Base-by-base conservation (phyloP, 306 rosid species). In the Mimosa pudica region DNA sequence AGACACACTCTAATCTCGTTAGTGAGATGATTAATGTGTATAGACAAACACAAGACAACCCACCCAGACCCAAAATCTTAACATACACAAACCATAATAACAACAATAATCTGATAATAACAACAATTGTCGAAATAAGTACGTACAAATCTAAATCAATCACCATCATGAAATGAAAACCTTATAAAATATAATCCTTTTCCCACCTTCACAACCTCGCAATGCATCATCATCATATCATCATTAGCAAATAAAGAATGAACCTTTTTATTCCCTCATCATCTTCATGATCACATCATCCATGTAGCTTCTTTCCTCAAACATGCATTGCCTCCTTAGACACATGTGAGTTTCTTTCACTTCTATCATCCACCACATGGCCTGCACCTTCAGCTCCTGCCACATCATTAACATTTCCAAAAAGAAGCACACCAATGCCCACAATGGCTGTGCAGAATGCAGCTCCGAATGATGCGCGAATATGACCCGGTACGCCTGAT, bases 361-460 rank as follows among this genome's bases (percentile, higher is more conserved):
- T 10, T 60, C 5, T 48, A 16, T 74, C 86, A 3, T 80, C 82
- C 35, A 8, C 75, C 18, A 82, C 90, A 75, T 82, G 83, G 61
- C 89, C 88, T 3, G 92, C 94, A 13, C 70, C 85, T 49, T 74
- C 83, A 30, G 88, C 90, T 71, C 88, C 97, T 6, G 73, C 88
- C 46, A 74, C 54, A 18, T 87, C 91, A 63, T 81, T 86, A 7
- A 88, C 79, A 46, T 92, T 94, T 20, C 94, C 93, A 7, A 88
- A 90, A 1, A 92, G 86, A 78, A 92, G 80, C 41, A 89, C 71
- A 36, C 81, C 49, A 47, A 83, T 85, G 3, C 94, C 97, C 14
- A 46, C 70, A 32, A 90, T 11, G 0, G 91, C 87, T 18, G 83
- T 7, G 17, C 85, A 80, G 44, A 94, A 94, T 9, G 94, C 87